Conservation (phyloP, 148 eudicot genomes). For the Vaccinium darrowii region DNA sequence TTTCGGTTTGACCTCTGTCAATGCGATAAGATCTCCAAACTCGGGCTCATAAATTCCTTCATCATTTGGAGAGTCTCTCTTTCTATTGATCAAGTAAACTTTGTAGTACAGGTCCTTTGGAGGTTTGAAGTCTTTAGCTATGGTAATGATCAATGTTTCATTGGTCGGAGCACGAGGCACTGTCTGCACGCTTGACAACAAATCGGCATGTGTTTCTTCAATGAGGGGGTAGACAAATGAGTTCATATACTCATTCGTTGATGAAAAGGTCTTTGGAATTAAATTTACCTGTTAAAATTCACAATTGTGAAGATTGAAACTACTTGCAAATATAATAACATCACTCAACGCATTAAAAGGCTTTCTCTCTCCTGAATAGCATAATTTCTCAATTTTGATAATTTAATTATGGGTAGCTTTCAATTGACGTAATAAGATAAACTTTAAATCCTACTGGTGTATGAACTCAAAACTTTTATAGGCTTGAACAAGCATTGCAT, state of each 20-base stretch:
- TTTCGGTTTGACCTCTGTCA: slow-evolving; percentile 41
- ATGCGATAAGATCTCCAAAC: slow-evolving; percentile 46
- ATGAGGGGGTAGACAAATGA: slow-evolving; percentile 48
- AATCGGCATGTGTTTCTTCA: slow-evolving; percentile 53
- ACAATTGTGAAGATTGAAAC: not conserved
- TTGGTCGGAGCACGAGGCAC: slow-evolving; percentile 30
- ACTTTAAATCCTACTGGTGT: no score
- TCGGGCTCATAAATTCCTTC: slow-evolving; percentile 49
- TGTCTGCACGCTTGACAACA: slow-evolving; percentile 26
- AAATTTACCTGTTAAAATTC: slow-evolving; percentile 29
- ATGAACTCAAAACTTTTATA: no score
- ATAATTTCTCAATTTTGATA: no score
- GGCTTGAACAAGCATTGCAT: no score
- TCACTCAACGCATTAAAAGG: not conserved
- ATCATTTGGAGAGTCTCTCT: no score
- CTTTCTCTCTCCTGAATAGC: not conserved
- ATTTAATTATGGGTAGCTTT: no score
- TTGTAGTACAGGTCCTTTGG: slow-evolving; percentile 33
- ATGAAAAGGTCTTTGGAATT: slow-evolving; percentile 39
- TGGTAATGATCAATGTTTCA: slow-evolving; percentile 8
- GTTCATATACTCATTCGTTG: slow-evolving; percentile 30
- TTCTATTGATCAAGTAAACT: not conserved
- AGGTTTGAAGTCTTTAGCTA: slow-evolving; percentile 10
- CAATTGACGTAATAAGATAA: no score
- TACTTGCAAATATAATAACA: not conserved